Evolutionary conservation across 2,329 filamentous ascomycete genomes (phyloP), one percentile per base, ranked within the genome.

Genomic region (Cyphellophora attinorum): DNA sequence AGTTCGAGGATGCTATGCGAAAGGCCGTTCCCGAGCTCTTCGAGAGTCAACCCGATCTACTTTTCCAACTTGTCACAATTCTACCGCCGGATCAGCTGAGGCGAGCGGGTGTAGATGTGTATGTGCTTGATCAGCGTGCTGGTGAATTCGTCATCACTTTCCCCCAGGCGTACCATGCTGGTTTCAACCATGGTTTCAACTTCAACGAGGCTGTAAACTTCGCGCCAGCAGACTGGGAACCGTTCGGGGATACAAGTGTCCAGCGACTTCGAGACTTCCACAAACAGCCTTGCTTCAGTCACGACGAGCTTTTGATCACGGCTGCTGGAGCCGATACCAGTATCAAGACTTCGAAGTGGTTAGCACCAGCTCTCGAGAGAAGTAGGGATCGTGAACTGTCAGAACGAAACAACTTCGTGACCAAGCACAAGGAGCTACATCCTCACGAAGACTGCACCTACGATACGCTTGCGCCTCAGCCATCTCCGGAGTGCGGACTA

Each of bases 131-230:
- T 54, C 91, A 98, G 57, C 75, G 89, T 48, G 91, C 91, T 17
- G 91, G 91, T 4, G 86, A 98, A 53, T 85, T 98, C 45, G 88
- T 98, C 44, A 79, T 98, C 44, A 98, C 91, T 0, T 98, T 95
- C 50, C 91, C 91, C 0, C 84, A 94, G 55, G 91, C 91, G 0
- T 98, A 96, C 50, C 91, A 98, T 55, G 89, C 91, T 5, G 91
- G 91, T 0, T 98, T 98, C 63, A 98, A 98, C 51, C 91, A 98
- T 51, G 91, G 83, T 0, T 98, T 98, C 66, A 98, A 98, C 55
- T 93, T 95, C 60, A 98, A 98, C 49, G 91, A 98, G 57, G 91
- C 91, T 4, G 91, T 98, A 48, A 98, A 98, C 55, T 98, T 98
- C 60, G 91, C 91, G 0, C 91, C 91, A 0, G 71, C 68, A 17